Evolutionary conservation across 2,329 filamentous ascomycete genomes (phyloP), one percentile per base, ranked within the genome.

Genomic region (Xylaria sp.): DNA sequence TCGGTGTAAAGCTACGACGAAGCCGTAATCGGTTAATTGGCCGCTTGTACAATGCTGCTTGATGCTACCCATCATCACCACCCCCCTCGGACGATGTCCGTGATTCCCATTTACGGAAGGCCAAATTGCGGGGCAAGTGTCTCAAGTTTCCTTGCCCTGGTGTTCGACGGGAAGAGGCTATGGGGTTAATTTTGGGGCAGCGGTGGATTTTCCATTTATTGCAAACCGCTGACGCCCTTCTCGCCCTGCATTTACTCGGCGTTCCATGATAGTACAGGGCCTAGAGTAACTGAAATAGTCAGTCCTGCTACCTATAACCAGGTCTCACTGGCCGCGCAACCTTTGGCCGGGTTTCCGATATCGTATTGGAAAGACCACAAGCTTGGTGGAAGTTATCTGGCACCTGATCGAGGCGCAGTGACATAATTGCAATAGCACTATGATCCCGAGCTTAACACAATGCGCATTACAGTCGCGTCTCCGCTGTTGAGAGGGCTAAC

Each of bases 21-120:
- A 59, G 56, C 39, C 26, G 46, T 42, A n/a, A 34, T 42, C 58
- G 58, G 55, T 9, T 61, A 61, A 61, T 59, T 59, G 42, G 39
- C 46, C 16, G 21, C 29, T 43, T 51, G 34, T 13, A 40, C 4
- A 44, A 50, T 46, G 52, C 53, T 42, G n/a, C 26, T 48, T 48
- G 43, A 58, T 60, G 50, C 48, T 39, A 58, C 58, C 52, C 52
- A 50, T 52, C 54, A 18, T 19, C 19, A 38, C n/a, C 5, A 24
- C n/a, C 52, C 48, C 7, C 39, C 45, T 56, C 40, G 42, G 52
- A 52, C 21, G 50, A 24, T 47, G 50, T 56, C 48, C 58, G 48
- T 44, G 41, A 34, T 34, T 61, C 39, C 58, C 52, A 20, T 39
- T 56, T 56, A 9, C 43, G 54, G 57, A 54, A 52, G 24, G 37